phyloP scores from a whole-genome alignment of 495 filamentous ascomycete genomes.

The Daldinia vernicosa region DNA sequence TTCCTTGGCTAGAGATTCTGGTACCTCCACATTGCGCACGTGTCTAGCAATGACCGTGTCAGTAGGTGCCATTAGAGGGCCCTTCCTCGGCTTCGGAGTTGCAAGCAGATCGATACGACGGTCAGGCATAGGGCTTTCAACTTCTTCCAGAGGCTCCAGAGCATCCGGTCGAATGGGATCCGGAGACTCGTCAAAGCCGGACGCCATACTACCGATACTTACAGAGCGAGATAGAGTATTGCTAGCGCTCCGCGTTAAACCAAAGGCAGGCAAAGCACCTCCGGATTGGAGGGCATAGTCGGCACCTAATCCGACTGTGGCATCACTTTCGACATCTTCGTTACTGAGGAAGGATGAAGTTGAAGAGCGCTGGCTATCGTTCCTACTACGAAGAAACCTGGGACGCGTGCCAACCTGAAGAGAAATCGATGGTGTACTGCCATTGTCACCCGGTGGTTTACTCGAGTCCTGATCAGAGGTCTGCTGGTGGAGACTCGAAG shows the following conservation, averaged over 20 bases:
- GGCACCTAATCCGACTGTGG: conserved; percentile 70
- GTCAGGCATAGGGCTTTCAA: conserved; percentile 52
- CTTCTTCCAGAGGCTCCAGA: conserved; percentile 62
- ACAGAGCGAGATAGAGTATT: conserved; percentile 76
- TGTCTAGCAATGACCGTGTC: conserved; percentile 91
- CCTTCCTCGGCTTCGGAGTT: conserved; percentile 61
- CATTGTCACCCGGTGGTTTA: conserved; percentile 43
- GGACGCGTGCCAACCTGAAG: conserved; percentile 63
- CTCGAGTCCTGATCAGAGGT: conserved; percentile 45
- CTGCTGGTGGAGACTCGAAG: conserved; percentile 49
- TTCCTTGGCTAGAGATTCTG: conserved; percentile 85
- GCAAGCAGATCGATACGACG: conserved; percentile 45
- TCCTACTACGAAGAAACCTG: conserved; percentile 75
- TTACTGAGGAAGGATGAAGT: conserved; percentile 75
- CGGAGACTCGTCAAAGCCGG: conserved; percentile 80
- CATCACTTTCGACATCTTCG: conserved; percentile 71
- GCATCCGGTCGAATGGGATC: conserved; percentile 61
- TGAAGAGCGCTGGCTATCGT: conserved; percentile 80
- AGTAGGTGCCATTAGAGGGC: conserved; percentile 68
- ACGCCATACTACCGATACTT: conserved; percentile 95
- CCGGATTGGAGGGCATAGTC: conserved; percentile 89
- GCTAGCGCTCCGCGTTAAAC: conserved; percentile 61
- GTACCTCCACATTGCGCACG: conserved; percentile 86
- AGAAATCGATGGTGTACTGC: conserved; percentile 45
- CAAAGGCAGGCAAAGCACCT: conserved; percentile 71